These are phyloP conservation scores for Discostella stelligeroides DNA, from an alignment of 108 stramenopile species.

Conservation along the genomic window DNA sequence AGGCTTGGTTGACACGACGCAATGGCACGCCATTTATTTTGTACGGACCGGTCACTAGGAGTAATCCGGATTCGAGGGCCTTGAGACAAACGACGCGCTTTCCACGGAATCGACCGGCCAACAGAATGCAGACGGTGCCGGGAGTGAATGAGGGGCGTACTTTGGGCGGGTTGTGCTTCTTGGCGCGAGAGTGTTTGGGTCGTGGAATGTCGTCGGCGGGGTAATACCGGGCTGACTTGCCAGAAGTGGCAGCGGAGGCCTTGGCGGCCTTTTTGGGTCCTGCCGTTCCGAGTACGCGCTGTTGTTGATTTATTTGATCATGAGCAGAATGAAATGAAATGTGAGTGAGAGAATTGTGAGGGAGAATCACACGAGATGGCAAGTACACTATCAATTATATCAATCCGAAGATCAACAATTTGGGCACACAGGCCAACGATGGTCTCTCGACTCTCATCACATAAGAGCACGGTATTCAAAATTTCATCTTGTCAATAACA, in stretches of 20 bases:
- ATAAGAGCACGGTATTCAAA: too few relatives aligned
- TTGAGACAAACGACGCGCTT: slow-evolving; percentile 99
- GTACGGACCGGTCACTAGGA: slow-evolving; percentile 99
- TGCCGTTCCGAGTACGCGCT: slow-evolving; percentile 51
- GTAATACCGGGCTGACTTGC: slow-evolving; percentile 77
- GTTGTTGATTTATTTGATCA: too few relatives aligned
- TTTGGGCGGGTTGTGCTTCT: slow-evolving; percentile 89
- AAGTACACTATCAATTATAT: too few relatives aligned
- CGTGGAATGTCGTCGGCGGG: slow-evolving; percentile 94
- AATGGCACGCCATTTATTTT: slow-evolving; percentile 98
- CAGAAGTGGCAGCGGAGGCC: slow-evolving; percentile 39
- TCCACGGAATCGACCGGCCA: slow-evolving; percentile 99
- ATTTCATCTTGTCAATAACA: too few relatives aligned
- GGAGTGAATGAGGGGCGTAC: slow-evolving; percentile 95
- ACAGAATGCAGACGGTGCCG: slow-evolving; percentile 97
- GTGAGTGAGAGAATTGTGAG: background rate
- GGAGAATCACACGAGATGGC: background rate
- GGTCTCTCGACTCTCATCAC: too few relatives aligned
- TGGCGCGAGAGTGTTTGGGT: slow-evolving; percentile 62
- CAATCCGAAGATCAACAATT: background rate
- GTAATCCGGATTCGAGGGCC: slow-evolving; percentile 93
- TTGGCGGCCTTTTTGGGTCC: slow-evolving; percentile 67
- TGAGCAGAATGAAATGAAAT: background rate
- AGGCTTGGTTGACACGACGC: slow-evolving; percentile 98
- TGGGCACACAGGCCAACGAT: background rate